Conservation (phyloP, 75 land plant genomes). For the Cupressus sempervirens region DNA sequence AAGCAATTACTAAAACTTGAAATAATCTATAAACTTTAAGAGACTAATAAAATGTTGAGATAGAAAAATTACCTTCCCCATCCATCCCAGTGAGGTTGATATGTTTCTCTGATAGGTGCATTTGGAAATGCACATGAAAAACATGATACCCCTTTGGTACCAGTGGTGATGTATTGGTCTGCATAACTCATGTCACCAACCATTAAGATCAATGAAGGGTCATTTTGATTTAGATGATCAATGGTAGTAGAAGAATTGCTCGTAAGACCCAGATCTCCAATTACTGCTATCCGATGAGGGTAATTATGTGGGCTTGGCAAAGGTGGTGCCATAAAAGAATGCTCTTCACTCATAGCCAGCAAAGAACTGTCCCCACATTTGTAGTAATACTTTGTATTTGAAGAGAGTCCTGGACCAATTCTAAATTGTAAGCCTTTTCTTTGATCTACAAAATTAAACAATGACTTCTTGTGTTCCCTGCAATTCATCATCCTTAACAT, state of each 20-base stretch:
- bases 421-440: background rate
- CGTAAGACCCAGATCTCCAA: conserved; percentile 94
- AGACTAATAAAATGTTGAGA: background rate
- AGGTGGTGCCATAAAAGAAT: conserved; percentile 53
- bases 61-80: conserved; percentile 76
- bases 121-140: conserved; percentile 77
- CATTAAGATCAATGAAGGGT: conserved; percentile 75
- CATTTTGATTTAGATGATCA: conserved; percentile 64
- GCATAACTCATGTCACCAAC: conserved; percentile 88
- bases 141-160: conserved; percentile 66
- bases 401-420: conserved; percentile 51
- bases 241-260: conserved; percentile 76
- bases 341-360: conserved; percentile 69
- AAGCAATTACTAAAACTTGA: background rate
- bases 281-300: conserved; percentile 68
- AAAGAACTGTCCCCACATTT: conserved; percentile 76
- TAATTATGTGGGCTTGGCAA: conserved; percentile 41
- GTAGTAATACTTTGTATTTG: conserved; percentile 70
- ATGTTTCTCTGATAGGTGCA: conserved; percentile 88
- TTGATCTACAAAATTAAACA: background rate
- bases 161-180: conserved; percentile 79
- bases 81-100: conserved; percentile 95
- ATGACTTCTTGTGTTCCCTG: background rate
- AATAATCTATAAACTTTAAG: background rate
- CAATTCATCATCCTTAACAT: too few relatives aligned